Percentiles rank a stretch among this genome's conserved stretches.
These are phyloP conservation scores for Russula emetica DNA, from an alignment of 768 basidiomycete genomes.

Conservation along the genomic window DNA sequence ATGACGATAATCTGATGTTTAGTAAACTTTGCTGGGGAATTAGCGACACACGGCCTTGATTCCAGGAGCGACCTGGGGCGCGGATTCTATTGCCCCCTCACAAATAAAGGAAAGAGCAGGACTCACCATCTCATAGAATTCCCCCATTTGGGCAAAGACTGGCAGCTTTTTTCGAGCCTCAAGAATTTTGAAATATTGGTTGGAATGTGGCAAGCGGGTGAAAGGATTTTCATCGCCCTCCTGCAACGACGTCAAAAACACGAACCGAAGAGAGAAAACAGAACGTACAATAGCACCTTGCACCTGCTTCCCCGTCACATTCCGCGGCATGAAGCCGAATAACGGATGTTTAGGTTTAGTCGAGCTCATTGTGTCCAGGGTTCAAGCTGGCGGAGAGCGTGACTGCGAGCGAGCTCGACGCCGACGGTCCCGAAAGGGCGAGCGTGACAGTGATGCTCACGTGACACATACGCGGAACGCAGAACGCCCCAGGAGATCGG, in stretches of 20 bases:
- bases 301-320: conserved; percentile 40
- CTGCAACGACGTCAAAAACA: conserved; percentile 38
- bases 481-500: conserved; percentile 22
- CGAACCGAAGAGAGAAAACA: not conserved
- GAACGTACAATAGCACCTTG: conserved; percentile 40
- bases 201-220: conserved; percentile 70
- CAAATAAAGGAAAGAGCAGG: not conserved
- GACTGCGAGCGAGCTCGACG: not conserved
- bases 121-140: conserved; percentile 86
- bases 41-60: conserved; percentile 30
- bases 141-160: conserved; percentile 87
- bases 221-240: conserved; percentile 84
- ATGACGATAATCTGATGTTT: conserved; percentile 83
- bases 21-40: conserved; percentile 49
- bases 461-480: conserved; percentile 1
- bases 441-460: conserved; percentile 3
- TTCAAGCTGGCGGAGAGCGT: too few relatives aligned
- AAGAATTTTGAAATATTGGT: conserved; percentile 82
- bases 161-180: conserved; percentile 83
- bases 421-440: not conserved
- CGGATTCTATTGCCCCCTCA: conserved; percentile 35
- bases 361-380: not conserved
- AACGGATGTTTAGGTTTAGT: conserved; percentile 38
- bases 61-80: conserved; percentile 28
- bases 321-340: conserved; percentile 44